Percentiles rank a stretch among this genome's conserved stretches.
Evolutionary conservation across 495 filamentous ascomycete species (phyloP).

Genomic region (Neurospora sp.): DNA sequence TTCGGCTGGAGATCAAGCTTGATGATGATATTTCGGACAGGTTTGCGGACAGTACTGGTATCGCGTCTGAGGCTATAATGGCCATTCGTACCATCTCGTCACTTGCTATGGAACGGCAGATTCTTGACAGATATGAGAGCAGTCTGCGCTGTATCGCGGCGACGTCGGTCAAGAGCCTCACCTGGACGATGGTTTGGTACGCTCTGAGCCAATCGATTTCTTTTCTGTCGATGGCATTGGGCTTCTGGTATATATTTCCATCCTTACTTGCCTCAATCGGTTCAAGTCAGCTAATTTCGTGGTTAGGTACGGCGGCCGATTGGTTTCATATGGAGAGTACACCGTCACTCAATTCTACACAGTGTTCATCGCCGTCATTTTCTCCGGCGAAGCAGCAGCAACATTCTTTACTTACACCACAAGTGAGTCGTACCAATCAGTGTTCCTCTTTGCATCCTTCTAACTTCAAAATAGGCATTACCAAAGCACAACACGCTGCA

Average conservation of each 20-base stretch:
- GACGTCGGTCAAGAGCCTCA: constrained; percentile 24
- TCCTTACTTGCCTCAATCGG: not conserved
- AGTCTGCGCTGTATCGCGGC: constrained; percentile 24
- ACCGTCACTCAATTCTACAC: constrained; percentile 23
- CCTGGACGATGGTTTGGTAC: constrained; percentile 26
- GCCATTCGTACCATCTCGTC: constrained; percentile 47
- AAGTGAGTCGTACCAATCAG: constrained; percentile 7
- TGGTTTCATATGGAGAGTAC: constrained; percentile 28
- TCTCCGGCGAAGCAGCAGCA: constrained; percentile 31
- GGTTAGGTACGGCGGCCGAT: constrained; percentile 24
- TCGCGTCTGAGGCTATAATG: constrained; percentile 45
- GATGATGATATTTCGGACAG: constrained; percentile 38
- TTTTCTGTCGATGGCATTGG: constrained; percentile 29
- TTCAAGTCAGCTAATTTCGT: not conserved
- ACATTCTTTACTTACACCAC: constrained; percentile 33
- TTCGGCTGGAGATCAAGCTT: constrained; percentile 42
- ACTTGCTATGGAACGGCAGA: constrained; percentile 43
- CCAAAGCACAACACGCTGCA: constrained; percentile 28
- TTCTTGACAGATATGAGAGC: constrained; percentile 29
- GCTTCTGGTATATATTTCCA: constrained; percentile 21
- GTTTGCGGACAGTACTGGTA: constrained; percentile 45
- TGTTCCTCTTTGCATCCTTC: not conserved
- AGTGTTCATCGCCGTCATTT: constrained; percentile 33
- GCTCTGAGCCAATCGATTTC: constrained; percentile 32
- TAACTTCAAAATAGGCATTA: constrained; percentile 8